Conservation (phyloP, 805 yeast species). For the Candida morakotiae region DNA sequence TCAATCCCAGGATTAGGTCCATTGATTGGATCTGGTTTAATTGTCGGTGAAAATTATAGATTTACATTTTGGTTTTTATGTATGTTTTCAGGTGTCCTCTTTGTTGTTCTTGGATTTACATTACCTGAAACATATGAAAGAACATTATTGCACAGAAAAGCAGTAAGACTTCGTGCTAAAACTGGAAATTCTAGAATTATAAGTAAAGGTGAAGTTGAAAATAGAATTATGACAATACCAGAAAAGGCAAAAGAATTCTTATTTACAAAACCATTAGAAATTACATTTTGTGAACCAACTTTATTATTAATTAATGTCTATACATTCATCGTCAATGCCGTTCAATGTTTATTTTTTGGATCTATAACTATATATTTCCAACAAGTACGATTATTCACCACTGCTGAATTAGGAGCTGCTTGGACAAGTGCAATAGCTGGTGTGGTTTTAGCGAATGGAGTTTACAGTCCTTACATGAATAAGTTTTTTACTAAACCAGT, state of each 20-base stretch:
- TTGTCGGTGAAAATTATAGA: slow-evolving; percentile 35
- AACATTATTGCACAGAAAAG: slow-evolving; percentile 45
- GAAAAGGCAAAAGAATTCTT: slow-evolving; percentile 26
- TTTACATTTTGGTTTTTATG: slow-evolving; percentile 52
- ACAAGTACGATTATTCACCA: slow-evolving; percentile 42
- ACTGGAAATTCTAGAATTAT: slow-evolving; percentile 47
- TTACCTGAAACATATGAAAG: slow-evolving; percentile 48
- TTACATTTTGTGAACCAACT: slow-evolving; percentile 50
- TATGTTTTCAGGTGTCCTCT: slow-evolving; percentile 18
- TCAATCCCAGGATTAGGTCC: slow-evolving; percentile 57
- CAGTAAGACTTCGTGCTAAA: slow-evolving; percentile 39
- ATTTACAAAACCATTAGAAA: slow-evolving; percentile 43
- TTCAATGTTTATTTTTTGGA: slow-evolving; percentile 55
- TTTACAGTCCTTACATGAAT: slow-evolving; percentile 24
- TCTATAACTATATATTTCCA: slow-evolving; percentile 54
- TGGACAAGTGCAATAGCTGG: slow-evolving; percentile 49
- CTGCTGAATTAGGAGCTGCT: slow-evolving; percentile 45
- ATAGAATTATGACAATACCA: slow-evolving; percentile 14
- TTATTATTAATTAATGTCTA: slow-evolving; percentile 49
- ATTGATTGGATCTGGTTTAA: slow-evolving; percentile 49
- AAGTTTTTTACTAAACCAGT: slow-evolving; percentile 17
- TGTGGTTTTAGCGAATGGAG: slow-evolving; percentile 31
- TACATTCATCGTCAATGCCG: slow-evolving; percentile 48
- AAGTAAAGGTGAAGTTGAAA: slow-evolving; percentile 35
- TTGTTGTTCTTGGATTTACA: slow-evolving; percentile 25